phyloP scores from a whole-genome alignment of 176 grass and related monocot genomes.

The Poa annua region DNA sequence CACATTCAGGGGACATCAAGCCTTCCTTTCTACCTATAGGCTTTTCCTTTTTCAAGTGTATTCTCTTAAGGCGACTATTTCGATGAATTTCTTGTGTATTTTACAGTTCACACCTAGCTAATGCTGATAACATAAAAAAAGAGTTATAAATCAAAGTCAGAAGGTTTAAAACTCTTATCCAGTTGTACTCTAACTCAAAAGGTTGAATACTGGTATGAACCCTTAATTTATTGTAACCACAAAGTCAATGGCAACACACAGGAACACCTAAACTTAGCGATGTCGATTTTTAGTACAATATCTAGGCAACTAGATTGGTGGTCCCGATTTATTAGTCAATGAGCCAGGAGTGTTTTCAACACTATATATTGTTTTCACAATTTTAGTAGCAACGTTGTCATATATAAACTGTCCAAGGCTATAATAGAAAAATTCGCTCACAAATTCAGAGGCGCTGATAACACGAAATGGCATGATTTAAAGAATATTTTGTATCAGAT shows the following conservation, averaged over 20 bases:
- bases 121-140: not conserved
- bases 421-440: not conserved
- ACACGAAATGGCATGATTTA: not conserved
- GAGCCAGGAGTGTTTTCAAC: not conserved
- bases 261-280: not conserved
- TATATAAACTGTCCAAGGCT: not conserved
- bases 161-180: not conserved
- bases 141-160: not conserved
- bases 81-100: no score
- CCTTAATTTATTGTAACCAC: not conserved
- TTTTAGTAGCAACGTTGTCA: not conserved
- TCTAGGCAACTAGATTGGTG: not conserved
- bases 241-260: not conserved
- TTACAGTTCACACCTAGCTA: not conserved
- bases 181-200: not conserved
- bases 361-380: not conserved
- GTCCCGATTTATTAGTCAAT: not conserved
- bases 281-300: not conserved
- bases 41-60: no score
- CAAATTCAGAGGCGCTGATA: not conserved
- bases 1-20: no score
- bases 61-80: no score
- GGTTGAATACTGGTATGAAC: not conserved
- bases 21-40: no score
- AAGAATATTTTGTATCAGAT: not conserved